Conservation (phyloP, 225 moss, liverwort and hornwort species). For the Physcomitrium patens region DNA sequence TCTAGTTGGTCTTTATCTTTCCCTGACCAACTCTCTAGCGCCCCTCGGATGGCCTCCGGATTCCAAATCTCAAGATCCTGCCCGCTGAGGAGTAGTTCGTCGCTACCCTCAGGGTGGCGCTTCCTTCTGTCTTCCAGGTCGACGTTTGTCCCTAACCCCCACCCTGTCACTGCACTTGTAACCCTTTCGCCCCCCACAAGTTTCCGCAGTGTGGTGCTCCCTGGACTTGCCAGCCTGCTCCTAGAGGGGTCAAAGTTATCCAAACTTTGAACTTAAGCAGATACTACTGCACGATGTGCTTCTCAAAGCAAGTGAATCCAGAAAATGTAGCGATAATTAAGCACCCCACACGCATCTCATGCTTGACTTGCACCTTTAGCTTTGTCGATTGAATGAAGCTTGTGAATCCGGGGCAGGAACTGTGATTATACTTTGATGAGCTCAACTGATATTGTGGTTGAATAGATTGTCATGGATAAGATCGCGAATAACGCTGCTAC, state of each 20-base stretch:
- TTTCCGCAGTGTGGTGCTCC: slow-evolving; percentile 37
- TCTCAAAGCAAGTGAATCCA: too few species aligned
- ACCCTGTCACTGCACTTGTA: not conserved
- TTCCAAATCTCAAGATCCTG: too few species aligned
- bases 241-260: not conserved
- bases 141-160: slow-evolving; percentile 37
- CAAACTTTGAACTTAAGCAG: too few species aligned
- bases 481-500: too few species aligned
- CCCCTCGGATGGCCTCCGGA: too few species aligned
- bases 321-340: slow-evolving; percentile 9
- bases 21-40: not conserved
- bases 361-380: slow-evolving; percentile 14
- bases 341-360: slow-evolving; percentile 11
- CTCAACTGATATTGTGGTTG: too few species aligned
- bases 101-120: too few species aligned
- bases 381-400: slow-evolving; percentile 8
- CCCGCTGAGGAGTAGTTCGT: too few species aligned
- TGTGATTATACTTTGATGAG: too few species aligned
- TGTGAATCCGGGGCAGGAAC: too few species aligned
- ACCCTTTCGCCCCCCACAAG: slow-evolving; percentile 27
- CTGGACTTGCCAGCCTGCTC: slow-evolving; percentile 51
- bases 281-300: too few species aligned
- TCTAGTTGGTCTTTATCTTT: slow-evolving; percentile 36
- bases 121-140: slow-evolving; percentile 21
- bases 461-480: too few species aligned